Conservation (phyloP, 768 basidiomycete genomes). For the Coprinellus micaceus region DNA sequence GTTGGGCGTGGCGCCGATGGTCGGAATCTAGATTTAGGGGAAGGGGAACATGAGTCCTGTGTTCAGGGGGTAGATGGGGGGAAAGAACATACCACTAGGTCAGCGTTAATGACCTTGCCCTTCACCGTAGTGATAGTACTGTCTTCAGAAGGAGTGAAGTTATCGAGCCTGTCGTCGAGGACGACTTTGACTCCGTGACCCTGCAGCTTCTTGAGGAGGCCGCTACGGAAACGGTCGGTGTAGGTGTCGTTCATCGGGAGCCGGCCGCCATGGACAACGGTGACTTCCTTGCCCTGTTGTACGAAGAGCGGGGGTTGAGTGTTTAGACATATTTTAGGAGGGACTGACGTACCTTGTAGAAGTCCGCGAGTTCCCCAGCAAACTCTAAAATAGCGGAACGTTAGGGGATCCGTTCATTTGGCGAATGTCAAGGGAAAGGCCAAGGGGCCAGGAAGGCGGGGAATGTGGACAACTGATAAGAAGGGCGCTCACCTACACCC, state of each 20-base stretch:
- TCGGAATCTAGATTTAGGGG: slow-evolving; percentile 22
- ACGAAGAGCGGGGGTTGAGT: not conserved
- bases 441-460: no score
- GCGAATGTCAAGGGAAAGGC: no score
- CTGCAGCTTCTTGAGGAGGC: slow-evolving; percentile 33
- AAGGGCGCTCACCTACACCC: slow-evolving; percentile 35
- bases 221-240: slow-evolving; percentile 43
- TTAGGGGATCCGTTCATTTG: no score
- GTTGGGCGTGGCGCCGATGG: slow-evolving; percentile 35
- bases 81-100: slow-evolving; percentile 47
- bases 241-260: slow-evolving; percentile 49
- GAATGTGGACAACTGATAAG: not conserved
- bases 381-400: slow-evolving; percentile 23
- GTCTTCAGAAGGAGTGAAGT: slow-evolving; percentile 31
- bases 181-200: slow-evolving; percentile 43
- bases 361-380: slow-evolving; percentile 38
- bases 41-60: not conserved
- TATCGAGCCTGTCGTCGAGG: slow-evolving; percentile 49
- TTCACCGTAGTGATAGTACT: slow-evolving; percentile 42
- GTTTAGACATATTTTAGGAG: slow-evolving; percentile 7
- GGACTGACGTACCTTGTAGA: slow-evolving; percentile 29
- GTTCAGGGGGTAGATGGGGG: not conserved
- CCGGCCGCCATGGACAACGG: slow-evolving; percentile 48
- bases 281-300: slow-evolving; percentile 42
- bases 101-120: slow-evolving; percentile 41